Conservation (phyloP, 441 rosid species). For the Capsella rubella region DNA sequence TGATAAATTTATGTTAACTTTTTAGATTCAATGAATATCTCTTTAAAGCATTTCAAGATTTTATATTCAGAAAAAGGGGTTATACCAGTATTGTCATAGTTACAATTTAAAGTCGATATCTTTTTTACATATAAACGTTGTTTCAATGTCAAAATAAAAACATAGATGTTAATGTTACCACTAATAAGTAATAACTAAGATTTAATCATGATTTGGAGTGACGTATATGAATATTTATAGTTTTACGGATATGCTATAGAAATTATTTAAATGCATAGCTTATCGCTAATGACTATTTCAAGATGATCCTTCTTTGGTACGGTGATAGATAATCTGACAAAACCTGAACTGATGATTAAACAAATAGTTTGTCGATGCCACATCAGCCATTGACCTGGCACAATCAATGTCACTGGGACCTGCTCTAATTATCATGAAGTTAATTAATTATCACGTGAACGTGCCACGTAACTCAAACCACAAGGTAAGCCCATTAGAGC, state of each 20-base stretch:
- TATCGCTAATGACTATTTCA: conserved; percentile 25
- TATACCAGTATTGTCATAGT: not conserved
- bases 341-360: not conserved
- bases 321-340: conserved; percentile 22
- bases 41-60: not conserved
- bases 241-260: not conserved
- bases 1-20: not conserved
- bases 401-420: conserved; percentile 22
- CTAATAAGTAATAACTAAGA: not conserved
- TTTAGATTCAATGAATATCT: conserved; percentile 15
- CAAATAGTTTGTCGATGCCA: conserved; percentile 32
- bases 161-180: not conserved
- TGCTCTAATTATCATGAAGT: conserved; percentile 5
- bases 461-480: conserved; percentile 26
- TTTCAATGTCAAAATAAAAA: conserved; percentile 1
- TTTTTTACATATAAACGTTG: conserved; percentile 10
- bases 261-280: not conserved
- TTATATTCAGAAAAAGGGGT: too few species aligned
- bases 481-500: conserved; percentile 8
- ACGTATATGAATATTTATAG: not conserved
- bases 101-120: not conserved
- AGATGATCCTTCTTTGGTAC: conserved; percentile 9
- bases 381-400: conserved; percentile 36
- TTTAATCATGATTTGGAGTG: conserved; percentile 3
- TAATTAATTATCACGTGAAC: conserved; percentile 18